Evolutionary conservation across 2,329 filamentous ascomycete genomes (phyloP), one percentile per base, ranked within the genome.

Genomic region (Penicillium paneum): DNA sequence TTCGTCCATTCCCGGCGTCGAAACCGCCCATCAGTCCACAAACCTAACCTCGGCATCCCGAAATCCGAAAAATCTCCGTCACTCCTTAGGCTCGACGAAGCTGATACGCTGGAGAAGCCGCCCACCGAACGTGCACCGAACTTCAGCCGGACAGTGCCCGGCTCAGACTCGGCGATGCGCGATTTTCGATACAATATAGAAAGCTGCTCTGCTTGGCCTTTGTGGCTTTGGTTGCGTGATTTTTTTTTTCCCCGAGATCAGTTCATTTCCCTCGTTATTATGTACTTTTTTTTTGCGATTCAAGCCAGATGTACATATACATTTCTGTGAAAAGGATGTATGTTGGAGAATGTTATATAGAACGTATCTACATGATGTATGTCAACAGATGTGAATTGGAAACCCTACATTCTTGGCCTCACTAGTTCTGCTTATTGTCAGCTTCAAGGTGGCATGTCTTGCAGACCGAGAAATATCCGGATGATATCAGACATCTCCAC

Each of bases 91-190:
- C 0, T 2, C 8, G 8, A 34, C n/a, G 19, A 48, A 12, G 21
- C 44, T 53, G 50, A 53, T 49, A 40, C 29, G 43, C 28, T 6
- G 15, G 2, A 8, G 3, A 28, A 19, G 15, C 12, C 45, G 21
- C 36, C 15, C 32, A 3, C 58, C 58, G 56, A 59, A 32, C 17
- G 11, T 34, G 10, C 4, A 29, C 61, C 61, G 61, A 62, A 32
- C 31, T 57, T 55, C 32, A 19, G 15, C 59, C 61, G 60, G 45
- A 45, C 35, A 46, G 32, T 52, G 36, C 1, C 45, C 61, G 61
- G 60, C n/a, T 5, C 26, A 54, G 36, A 29, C 47, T 60, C 55
- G 58, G 55, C 13, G 5, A 32, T 47, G 42, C 42, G 50, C 29
- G 44, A 1, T 41, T 41, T 35, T 35, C n/a, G 35, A 53, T 48